Base-by-base conservation (phyloP, 2,329 filamentous ascomycete genomes). In the Sporothrix humicola region DNA sequence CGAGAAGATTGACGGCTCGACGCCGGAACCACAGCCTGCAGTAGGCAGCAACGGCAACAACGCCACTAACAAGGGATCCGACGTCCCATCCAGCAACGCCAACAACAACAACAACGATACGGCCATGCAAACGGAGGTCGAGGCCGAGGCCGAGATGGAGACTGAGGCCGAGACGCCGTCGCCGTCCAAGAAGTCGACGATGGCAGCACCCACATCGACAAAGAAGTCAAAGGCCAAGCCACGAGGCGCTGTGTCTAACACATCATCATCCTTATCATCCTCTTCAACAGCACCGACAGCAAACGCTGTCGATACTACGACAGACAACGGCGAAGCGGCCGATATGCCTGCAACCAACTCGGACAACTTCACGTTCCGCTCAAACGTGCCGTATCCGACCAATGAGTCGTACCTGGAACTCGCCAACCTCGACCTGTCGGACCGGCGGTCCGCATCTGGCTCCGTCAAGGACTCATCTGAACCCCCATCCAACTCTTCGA, bases 291-390 rank as follows among this genome's bases (percentile, higher is more conserved):
- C 44, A 74, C 42, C 72, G 72, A 23, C 77, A 58, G 15, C 72
- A 15, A 13, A 54, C 26, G 20, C 65, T 50, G n/a, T 23, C 77
- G 71, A 15, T 68, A 75, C 6, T 72, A 1, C 31, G 7, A 37
- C 31, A 1, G 73, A 74, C 13, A 50, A 72, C 10, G 58, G 69
- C 58, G 84, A 81, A 73, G 83, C 85, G 77, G 81, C 83, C 7
- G 86, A 88, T 37, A 37, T 20, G 15, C 17, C n/a, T 7, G 48
- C 15, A 5, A 89, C 89, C 3, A 85, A 86, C 7, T 86, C 88
- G 77, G 87, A 90, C 20, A 85, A 81, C 23, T 95, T 95, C 78
- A 91, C 89, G 2, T 95, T 94, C 79, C 90, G 91, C 73, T 90
- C 92, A 0, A 80, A 87, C 0, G 86, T 92, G 75, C 82, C 86